Evolutionary conservation across 371 early-diverging fungal genomes (phyloP).

Genomic region (Saksenaea oblongispora): DNA sequence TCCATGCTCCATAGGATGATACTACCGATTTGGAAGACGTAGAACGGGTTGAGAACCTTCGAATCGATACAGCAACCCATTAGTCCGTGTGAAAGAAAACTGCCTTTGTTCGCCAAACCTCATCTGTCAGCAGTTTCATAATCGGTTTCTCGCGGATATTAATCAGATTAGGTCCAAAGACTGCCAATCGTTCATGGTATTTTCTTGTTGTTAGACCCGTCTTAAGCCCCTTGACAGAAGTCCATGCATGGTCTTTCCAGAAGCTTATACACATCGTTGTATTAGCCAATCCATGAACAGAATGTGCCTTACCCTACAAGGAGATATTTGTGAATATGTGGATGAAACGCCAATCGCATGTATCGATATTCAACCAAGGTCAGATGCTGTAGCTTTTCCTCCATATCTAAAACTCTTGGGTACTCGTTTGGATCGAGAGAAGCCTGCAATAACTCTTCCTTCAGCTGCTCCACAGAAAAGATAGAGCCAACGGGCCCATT

Average conservation of each 20-base stretch:
- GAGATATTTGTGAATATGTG: conserved; percentile 70
- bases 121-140: conserved; percentile 78
- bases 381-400: conserved; percentile 36
- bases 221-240: conserved; percentile 43
- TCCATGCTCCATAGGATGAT: conserved; percentile 93
- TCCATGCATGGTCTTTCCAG: conserved; percentile 81
- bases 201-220: conserved; percentile 57
- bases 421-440: conserved; percentile 19
- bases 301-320: conserved; percentile 55
- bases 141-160: conserved; percentile 82
- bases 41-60: conserved; percentile 81
- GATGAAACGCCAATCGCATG: conserved; percentile 85
- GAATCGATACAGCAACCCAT: background rate
- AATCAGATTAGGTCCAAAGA: conserved; percentile 89
- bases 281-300: background rate
- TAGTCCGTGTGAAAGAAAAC: conserved; percentile 5
- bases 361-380: conserved; percentile 80
- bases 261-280: conserved; percentile 32
- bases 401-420: conserved; percentile 31
- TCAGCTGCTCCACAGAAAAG: conserved; percentile 53
- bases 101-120: conserved; percentile 41
- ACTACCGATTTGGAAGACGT: conserved; percentile 91
- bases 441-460: conserved; percentile 33
- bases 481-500: conserved; percentile 73
- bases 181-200: conserved; percentile 58